A percentile compares a stretch with the other conserved stretches of the same genome.
phyloP scores from a whole-genome alignment of 306 rosid genomes.

The Malus sieversii region DNA sequence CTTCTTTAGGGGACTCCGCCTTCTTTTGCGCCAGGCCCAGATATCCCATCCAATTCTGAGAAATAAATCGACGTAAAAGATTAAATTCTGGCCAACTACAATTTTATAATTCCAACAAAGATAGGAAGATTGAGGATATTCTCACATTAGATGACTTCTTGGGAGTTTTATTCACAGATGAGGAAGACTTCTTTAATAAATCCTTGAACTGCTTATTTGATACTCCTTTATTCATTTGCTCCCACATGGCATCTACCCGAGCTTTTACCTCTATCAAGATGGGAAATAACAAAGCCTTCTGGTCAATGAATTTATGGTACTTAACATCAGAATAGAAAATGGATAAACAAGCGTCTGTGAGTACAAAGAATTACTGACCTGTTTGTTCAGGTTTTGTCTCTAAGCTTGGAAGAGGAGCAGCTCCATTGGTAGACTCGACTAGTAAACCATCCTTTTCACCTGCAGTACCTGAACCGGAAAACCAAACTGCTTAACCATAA shows the following conservation, averaged over 20 bases:
- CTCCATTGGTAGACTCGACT: conserved; percentile 35
- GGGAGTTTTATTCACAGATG: conserved; percentile 33
- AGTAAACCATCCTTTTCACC: conserved; percentile 28
- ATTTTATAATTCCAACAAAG: background rate
- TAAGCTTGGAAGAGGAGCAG: conserved; percentile 28
- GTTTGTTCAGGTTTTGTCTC: conserved; percentile 36
- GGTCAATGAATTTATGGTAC: conserved; percentile 7
- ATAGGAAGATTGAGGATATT: conserved; percentile 7
- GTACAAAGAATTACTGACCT: conserved; percentile 35
- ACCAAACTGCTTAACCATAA: conserved; percentile 2
- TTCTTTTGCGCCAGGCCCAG: conserved; percentile 69
- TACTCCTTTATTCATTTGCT: conserved; percentile 85
- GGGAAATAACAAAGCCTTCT: conserved; percentile 14
- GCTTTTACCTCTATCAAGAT: conserved; percentile 52
- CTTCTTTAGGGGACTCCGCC: conserved; percentile 29
- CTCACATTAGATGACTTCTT: conserved; percentile 71
- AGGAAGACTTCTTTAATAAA: conserved; percentile 40
- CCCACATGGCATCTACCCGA: conserved; percentile 86
- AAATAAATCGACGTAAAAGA: conserved; percentile 11
- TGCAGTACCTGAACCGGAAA: conserved; percentile 43
- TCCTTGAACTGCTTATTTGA: conserved; percentile 40
- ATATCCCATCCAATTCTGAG: conserved; percentile 69
- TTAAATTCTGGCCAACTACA: conserved; percentile 18
- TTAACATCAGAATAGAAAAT: background rate
- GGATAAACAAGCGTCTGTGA: conserved; percentile 4